Evolutionary conservation across 2,329 filamentous ascomycete species (phyloP), one percentile per base, ranked within the genome.

Genomic region (Apiospora kogelbergensis): DNA sequence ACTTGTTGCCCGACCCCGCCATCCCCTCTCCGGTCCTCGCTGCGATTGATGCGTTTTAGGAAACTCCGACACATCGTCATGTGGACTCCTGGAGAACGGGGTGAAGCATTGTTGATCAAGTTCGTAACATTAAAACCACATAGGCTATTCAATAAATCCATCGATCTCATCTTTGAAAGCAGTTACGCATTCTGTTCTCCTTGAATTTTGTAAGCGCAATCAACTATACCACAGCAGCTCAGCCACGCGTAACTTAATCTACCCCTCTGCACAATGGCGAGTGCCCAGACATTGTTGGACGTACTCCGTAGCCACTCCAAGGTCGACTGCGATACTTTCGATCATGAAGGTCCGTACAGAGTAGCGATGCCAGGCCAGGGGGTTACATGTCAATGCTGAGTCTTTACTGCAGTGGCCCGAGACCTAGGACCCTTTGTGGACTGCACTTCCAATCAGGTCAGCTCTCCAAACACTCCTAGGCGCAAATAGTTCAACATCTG

Each of bases 391-490:
- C n/a, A 7, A 20, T 37, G 20, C 26, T 60, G 30, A 60, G 7
- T 6, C 17, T 60, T 13, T 26, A 33, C 10, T 24, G 15, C 69
- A 85, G 85, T 86, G 44, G 46, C 81, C 83, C 15, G 80, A 78
- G 72, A 73, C 77, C 9, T 73, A 85, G 2, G 85, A 83, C 17
- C 83, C 83, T 1, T 88, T 87, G 77, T 81, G 6, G 85, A 87
- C 71, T 87, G 84, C 70, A 88, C 85, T 24, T 87, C 85, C 1
- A 87, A 87, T 68, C 85, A 87, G 77, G 85, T 85, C 72, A 68
- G 72, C 63, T 22, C 15, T 7, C 22, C 3, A 20, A 20, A 42
- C 3, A 33, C 33, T 17, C n/a, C 13, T 20, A 10, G 17, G 30
- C 10, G n/a, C 10, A n/a, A 45, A 13, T 6, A 17, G 33, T 10